Base-by-base conservation (phyloP, 805 yeast genomes). In the Starmerella kuoi region DNA sequence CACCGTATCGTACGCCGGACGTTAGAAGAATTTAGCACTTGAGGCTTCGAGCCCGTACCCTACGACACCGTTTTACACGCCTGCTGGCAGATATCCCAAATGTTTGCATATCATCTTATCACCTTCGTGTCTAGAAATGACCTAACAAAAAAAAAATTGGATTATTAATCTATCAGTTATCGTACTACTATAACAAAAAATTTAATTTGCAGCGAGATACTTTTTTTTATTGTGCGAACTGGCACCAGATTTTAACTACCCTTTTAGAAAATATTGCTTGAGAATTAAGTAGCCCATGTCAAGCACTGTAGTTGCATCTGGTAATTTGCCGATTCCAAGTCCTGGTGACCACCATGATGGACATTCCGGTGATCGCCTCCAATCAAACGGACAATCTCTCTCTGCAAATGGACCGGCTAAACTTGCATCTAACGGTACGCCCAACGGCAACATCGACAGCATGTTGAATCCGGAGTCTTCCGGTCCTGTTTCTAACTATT, bases 221-320 rank as follows among this genome's bases (percentile, higher is more conserved):
- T n/a, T n/a, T n/a, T n/a, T 25, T 14, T 25, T 25, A 9, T 9
- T 25, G 28, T 25, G 28, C 28, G 28, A n/a, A n/a, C n/a, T n/a
- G n/a, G n/a, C n/a, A n/a, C n/a, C n/a, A n/a, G n/a, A n/a, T n/a
- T n/a, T n/a, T n/a, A n/a, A n/a, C n/a, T n/a, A n/a, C n/a, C n/a
- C n/a, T n/a, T n/a, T n/a, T n/a, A n/a, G n/a, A n/a, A n/a, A n/a
- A n/a, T n/a, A n/a, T n/a, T n/a, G n/a, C n/a, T n/a, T n/a, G n/a
- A n/a, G n/a, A n/a, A n/a, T n/a, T n/a, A n/a, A n/a, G n/a, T n/a
- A n/a, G n/a, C 19, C 4, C 20, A 40, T 40, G 44, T 35, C 44
- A 27, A 40, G 44, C 39, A 37, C 44, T 23, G 35, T 33, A 24
- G 26, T 35, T 14, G 44, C 39, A 21, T 31, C 39, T 14, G 35